phyloP scores from a whole-genome alignment of 768 basidiomycete species.

The Boletus edulis region DNA sequence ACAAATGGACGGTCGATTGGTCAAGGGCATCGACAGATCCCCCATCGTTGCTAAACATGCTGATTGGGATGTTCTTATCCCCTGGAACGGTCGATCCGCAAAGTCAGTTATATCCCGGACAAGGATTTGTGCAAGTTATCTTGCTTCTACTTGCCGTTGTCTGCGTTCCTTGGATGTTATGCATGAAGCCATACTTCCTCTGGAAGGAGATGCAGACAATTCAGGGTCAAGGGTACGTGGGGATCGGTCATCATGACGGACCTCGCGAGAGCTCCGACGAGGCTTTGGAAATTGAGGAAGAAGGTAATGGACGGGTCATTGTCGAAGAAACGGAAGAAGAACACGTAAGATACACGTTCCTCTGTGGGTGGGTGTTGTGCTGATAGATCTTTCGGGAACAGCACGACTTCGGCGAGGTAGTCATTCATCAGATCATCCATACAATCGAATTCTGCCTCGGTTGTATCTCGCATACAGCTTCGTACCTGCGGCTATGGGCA shows the following conservation, averaged over 20 bases:
- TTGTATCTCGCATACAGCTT: conserved; percentile 97
- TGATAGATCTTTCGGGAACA: conserved; percentile 50
- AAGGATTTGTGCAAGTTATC: conserved; percentile 78
- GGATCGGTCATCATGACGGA: conserved; percentile 58
- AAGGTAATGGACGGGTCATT: conserved; percentile 71
- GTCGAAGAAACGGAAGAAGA: conserved; percentile 69
- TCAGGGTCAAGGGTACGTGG: conserved; percentile 81
- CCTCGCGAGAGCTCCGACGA: conserved; percentile 56
- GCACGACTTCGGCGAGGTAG: conserved; percentile 91
- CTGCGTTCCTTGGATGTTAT: conserved; percentile 95
- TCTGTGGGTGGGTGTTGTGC: conserved; percentile 3
- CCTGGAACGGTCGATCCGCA: conserved; percentile 75
- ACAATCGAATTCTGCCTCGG: conserved; percentile 99
- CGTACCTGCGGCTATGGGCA: conserved; percentile 94
- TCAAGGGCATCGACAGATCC: conserved; percentile 60
- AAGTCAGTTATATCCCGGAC: conserved; percentile 80
- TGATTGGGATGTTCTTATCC: conserved; percentile 93
- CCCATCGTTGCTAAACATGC: conserved; percentile 91
- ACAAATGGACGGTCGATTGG: conserved; percentile 99
- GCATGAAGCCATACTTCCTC: conserved; percentile 86
- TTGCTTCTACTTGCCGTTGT: conserved; percentile 75
- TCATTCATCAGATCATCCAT: conserved; percentile 97
- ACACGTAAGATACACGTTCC: conserved; percentile 51
- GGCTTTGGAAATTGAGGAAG: conserved; percentile 73
- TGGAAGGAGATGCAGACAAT: conserved; percentile 89